These are phyloP conservation scores for Candida parachauliodes DNA, from an alignment of 805 yeast species.

Conservation along the genomic window DNA sequence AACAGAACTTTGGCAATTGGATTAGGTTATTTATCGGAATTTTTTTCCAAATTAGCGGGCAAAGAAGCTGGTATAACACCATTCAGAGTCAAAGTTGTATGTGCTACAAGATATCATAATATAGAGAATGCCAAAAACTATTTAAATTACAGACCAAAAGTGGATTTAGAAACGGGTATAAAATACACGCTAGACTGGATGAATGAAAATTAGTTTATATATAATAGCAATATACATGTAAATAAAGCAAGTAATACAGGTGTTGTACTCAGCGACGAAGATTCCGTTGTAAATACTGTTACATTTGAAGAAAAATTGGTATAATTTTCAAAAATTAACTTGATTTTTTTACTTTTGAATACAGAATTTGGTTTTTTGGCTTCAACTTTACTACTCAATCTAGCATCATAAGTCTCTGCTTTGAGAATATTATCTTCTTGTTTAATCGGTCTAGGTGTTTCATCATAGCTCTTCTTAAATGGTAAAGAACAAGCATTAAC, in stretches of 20 bases:
- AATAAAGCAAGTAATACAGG: not conserved
- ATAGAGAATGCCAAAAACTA: conserved; percentile 78
- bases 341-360: conserved; percentile 15
- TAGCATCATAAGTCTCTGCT: conserved; percentile 2
- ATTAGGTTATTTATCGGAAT: conserved; percentile 79
- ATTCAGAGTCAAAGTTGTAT: conserved; percentile 86
- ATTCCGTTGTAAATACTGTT: not conserved
- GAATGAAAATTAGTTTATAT: conserved; percentile 49
- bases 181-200: conserved; percentile 80
- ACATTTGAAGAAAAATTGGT: conserved; percentile 1
- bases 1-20: conserved; percentile 72
- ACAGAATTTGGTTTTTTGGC: not conserved
- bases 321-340: conserved; percentile 11
- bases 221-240: conserved; percentile 2
- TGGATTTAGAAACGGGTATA: conserved; percentile 77
- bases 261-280: conserved; percentile 1
- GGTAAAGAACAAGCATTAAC: conserved; percentile 51
- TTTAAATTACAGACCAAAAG: conserved; percentile 78
- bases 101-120: conserved; percentile 92
- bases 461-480: conserved; percentile 40
- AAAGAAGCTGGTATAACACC: conserved; percentile 95
- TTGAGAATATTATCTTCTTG: not conserved
- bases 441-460: conserved; percentile 17
- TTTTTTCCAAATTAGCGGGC: conserved; percentile 63
- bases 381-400: conserved; percentile 1